These are phyloP conservation scores for Fusarium torreyae DNA, from an alignment of 2,329 filamentous ascomycete species.

Conservation along the genomic window DNA sequence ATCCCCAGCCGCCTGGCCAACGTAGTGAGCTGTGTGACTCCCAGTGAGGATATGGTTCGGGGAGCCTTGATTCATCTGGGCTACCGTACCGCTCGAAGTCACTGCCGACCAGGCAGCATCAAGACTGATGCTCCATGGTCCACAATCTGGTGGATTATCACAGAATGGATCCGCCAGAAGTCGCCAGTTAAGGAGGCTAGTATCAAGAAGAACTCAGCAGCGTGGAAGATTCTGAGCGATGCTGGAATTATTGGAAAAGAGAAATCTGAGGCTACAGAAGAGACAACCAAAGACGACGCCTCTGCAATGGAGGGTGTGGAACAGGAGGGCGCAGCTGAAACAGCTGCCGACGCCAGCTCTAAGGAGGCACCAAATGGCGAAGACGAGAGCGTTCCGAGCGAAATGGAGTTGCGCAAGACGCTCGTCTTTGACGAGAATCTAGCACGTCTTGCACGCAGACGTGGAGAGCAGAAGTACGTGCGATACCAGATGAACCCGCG, in stretches of 20 bases:
- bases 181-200: conserved; percentile 81
- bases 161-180: conserved; percentile 89
- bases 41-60: conserved; percentile 82
- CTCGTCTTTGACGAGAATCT: conserved; percentile 82
- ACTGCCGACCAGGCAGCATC: conserved; percentile 90
- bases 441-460: conserved; percentile 78
- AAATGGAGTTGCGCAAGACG: conserved; percentile 69
- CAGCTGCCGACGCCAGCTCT: not conserved
- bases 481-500: conserved; percentile 92
- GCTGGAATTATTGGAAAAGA: conserved; percentile 57
- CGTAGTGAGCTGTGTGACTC: conserved; percentile 83
- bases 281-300: conserved; percentile 40
- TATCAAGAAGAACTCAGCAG: conserved; percentile 78
- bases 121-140: conserved; percentile 95
- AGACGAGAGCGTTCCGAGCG: conserved; percentile 38
- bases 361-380: conserved; percentile 41
- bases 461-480: conserved; percentile 79
- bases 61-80: conserved; percentile 87
- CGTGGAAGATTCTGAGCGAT: conserved; percentile 75
- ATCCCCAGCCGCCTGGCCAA: conserved; percentile 81
- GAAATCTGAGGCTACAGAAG: conserved; percentile 43
- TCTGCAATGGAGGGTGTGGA: conserved; percentile 61
- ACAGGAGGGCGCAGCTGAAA: conserved; percentile 26
- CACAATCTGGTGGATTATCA: conserved; percentile 92
- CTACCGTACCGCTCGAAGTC: conserved; percentile 86